Evolutionary conservation across 202 grass and related monocot genomes (phyloP).

Genomic region (Alloteropsis angusta): DNA sequence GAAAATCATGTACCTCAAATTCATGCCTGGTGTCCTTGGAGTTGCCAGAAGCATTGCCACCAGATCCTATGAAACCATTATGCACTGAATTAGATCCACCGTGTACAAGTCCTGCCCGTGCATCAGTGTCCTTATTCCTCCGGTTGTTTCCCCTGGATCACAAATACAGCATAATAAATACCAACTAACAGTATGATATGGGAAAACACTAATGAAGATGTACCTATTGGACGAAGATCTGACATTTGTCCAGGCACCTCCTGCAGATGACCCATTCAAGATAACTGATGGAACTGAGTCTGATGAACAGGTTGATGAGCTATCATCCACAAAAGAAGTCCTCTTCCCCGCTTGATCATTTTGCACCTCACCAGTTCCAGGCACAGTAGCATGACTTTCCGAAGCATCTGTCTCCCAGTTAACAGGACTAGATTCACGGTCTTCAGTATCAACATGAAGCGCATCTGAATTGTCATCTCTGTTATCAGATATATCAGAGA

Average conservation of each 20-base stretch:
- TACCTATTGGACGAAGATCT: conserved; percentile 75
- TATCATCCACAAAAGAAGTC: conserved; percentile 61
- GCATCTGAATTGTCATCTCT: conserved; percentile 63
- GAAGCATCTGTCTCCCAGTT: conserved; percentile 84
- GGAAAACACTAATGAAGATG: not conserved
- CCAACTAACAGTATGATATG: not conserved
- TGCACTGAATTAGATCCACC: conserved; percentile 34
- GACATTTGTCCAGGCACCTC: conserved; percentile 53
- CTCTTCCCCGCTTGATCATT: conserved; percentile 67
- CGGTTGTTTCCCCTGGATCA: conserved; percentile 51
- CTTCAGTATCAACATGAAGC: conserved; percentile 62
- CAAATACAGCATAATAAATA: conserved; percentile 32
- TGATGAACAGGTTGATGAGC: conserved; percentile 82
- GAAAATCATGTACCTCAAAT: conserved; percentile 28
- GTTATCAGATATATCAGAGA: conserved; percentile 75
- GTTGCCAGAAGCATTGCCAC: conserved; percentile 27
- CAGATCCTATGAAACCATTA: conserved; percentile 43
- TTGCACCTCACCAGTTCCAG: conserved; percentile 40
- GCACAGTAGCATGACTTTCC: conserved; percentile 44
- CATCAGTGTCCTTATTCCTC: conserved; percentile 47
- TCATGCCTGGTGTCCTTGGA: conserved; percentile 27
- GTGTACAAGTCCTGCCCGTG: conserved; percentile 20
- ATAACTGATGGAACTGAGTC: conserved; percentile 72
- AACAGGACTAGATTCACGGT: conserved; percentile 42
- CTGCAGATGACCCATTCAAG: conserved; percentile 36